phyloP scores from a whole-genome alignment of 1,284 basidiomycete genomes.

The Puccinia hordei region DNA sequence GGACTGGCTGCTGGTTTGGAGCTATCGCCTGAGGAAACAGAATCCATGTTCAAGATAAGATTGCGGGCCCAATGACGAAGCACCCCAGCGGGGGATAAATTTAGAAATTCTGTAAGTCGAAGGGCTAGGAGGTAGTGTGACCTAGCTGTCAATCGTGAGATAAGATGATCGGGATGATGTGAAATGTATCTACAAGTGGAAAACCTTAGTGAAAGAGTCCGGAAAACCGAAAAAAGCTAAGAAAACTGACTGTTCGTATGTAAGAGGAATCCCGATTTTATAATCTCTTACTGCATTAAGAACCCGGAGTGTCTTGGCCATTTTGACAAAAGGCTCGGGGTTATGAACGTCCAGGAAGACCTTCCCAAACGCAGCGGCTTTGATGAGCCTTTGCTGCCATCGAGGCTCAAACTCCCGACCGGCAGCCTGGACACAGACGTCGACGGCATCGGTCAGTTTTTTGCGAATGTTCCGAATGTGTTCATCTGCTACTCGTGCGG shows the following conservation, averaged over 20 bases:
- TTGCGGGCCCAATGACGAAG: constrained; percentile 94
- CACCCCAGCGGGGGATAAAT: constrained; percentile 79
- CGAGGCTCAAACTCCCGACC: constrained; percentile 84
- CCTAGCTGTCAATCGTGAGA: constrained; percentile 79
- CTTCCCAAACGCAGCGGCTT: constrained; percentile 90
- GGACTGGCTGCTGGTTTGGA: constrained; percentile 61
- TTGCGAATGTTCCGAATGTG: constrained; percentile 82
- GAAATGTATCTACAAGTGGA: constrained; percentile 25
- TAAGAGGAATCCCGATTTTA: constrained; percentile 89
- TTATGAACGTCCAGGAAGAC: constrained; percentile 91
- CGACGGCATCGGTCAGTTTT: constrained; percentile 82
- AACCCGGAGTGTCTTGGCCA: constrained; percentile 91
- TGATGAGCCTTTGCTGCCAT: constrained; percentile 84
- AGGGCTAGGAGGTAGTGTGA: constrained; percentile 89
- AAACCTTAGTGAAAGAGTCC: not conserved
- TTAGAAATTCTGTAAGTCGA: constrained; percentile 81
- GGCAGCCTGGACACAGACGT: constrained; percentile 90
- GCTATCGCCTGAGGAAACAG: not conserved
- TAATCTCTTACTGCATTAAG: constrained; percentile 87
- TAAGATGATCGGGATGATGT: constrained; percentile 63
- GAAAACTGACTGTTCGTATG: constrained; percentile 75
- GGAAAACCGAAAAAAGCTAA: constrained; percentile 9
- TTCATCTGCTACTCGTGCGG: constrained; percentile 83
- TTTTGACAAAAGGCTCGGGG: constrained; percentile 82
- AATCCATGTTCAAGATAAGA: constrained; percentile 66